Conservation (phyloP, 208 protist genomes). For the Zelonia costaricensis region DNA sequence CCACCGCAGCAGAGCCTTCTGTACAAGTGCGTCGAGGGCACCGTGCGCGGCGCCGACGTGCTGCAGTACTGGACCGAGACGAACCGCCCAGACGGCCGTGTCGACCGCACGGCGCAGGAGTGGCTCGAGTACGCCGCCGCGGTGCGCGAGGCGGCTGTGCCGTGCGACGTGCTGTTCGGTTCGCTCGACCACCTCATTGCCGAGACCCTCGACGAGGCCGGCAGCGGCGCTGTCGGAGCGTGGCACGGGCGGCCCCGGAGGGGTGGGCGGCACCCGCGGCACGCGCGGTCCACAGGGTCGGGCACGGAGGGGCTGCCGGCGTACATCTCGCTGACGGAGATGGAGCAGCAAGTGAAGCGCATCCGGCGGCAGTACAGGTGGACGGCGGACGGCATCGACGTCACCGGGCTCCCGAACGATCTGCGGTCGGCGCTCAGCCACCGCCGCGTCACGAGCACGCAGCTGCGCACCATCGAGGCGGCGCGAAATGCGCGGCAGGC, state of each 20-base stretch:
- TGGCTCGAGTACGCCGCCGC: slow-evolving; percentile 71
- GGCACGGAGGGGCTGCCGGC: slow-evolving; percentile 1
- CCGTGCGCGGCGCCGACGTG: slow-evolving; percentile 55
- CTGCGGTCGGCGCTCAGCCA: slow-evolving; percentile 67
- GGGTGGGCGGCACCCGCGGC: not conserved
- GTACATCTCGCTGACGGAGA: slow-evolving; percentile 56
- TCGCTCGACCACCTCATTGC: slow-evolving; percentile 56
- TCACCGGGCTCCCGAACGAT: slow-evolving; percentile 61
- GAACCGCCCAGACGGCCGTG: slow-evolving; percentile 62
- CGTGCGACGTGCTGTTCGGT: slow-evolving; percentile 77
- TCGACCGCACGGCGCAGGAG: slow-evolving; percentile 54
- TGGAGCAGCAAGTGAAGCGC: slow-evolving; percentile 69
- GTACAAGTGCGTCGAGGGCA: slow-evolving; percentile 60
- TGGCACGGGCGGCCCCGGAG: not conserved
- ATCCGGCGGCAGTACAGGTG: slow-evolving; percentile 43
- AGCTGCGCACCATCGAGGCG: slow-evolving; percentile 59
- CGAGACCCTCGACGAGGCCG: not conserved
- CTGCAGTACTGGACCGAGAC: slow-evolving; percentile 80
- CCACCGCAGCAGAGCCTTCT: slow-evolving; percentile 40
- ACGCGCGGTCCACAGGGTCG: not conserved
- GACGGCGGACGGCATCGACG: slow-evolving; percentile 80
- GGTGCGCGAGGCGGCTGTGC: slow-evolving; percentile 36
- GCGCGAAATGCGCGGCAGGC: slow-evolving; percentile 27
- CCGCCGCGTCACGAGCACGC: slow-evolving; percentile 59
- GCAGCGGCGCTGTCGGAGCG: no score